Evolutionary conservation across 306 rosid species (phyloP).

Genomic region (Castanea mollissima): DNA sequence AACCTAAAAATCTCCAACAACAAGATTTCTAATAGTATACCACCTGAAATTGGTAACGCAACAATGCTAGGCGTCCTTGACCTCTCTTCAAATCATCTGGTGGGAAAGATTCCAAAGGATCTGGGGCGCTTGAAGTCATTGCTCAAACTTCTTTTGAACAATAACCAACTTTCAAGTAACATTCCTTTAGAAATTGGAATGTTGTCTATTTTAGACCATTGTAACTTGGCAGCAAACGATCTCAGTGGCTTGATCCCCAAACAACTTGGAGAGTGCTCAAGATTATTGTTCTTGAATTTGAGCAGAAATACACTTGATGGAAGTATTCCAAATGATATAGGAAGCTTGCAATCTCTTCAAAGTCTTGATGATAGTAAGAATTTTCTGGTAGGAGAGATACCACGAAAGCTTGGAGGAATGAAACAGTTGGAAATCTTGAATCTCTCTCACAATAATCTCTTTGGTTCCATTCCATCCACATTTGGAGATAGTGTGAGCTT

Average conservation of each 20-base stretch:
- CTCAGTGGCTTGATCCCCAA: neutral
- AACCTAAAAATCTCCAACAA: neutral
- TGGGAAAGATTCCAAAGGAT: conserved; percentile 36
- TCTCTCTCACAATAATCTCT: conserved; percentile 38
- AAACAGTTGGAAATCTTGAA: conserved; percentile 28
- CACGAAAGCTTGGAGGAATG: conserved; percentile 30
- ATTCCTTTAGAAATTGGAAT: neutral
- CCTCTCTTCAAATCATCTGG: conserved; percentile 32
- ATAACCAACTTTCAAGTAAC: neutral
- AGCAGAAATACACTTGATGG: neutral
- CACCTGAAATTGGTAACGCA: neutral
- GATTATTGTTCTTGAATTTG: neutral
- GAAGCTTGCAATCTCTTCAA: conserved; percentile 18
- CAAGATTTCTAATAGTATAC: neutral
- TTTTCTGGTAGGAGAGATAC: conserved; percentile 25
- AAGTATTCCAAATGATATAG: neutral
- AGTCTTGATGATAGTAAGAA: conserved; percentile 45
- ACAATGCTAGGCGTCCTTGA: neutral
- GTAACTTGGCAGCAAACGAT: neutral
- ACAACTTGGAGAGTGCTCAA: neutral
- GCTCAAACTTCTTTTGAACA: neutral
- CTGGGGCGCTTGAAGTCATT: neutral
- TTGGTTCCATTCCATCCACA: neutral
- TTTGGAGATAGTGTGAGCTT: neutral
- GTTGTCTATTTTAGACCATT: neutral